These are phyloP conservation scores for Leucosporidium yakuticum DNA, from an alignment of 768 basidiomycete genomes.

Conservation along the genomic window DNA sequence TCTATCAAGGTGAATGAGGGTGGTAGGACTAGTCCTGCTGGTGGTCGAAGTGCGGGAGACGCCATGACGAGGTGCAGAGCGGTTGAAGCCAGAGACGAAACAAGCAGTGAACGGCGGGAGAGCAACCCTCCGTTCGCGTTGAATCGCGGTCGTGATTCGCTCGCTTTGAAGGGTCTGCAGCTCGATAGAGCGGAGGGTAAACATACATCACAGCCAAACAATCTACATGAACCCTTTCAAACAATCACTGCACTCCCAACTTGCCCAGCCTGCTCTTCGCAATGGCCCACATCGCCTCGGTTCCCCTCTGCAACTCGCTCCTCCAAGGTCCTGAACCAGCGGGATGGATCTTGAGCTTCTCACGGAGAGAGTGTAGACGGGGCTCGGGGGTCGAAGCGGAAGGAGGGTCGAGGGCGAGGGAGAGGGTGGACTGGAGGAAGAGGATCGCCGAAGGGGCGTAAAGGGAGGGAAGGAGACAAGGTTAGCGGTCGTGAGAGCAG, in stretches of 20 bases:
- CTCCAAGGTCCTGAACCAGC: constrained; percentile 38
- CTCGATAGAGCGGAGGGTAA: too few species aligned
- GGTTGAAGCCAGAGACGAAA: neutral
- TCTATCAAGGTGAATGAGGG: neutral
- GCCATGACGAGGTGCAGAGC: neutral
- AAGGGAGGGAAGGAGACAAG: too few species aligned
- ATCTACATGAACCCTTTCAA: too few species aligned
- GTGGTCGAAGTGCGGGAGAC: neutral
- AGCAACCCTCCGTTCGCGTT: neutral
- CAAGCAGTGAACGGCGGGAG: neutral
- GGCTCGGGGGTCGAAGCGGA: constrained; percentile 15
- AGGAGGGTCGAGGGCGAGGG: constrained; percentile 17
- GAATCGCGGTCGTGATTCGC: neutral
- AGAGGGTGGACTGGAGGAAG: constrained; percentile 16
- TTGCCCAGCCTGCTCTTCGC: constrained; percentile 30
- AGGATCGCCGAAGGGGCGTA: neutral
- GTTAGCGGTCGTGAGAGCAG: neutral
- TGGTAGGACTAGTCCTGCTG: neutral
- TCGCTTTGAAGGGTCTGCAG: too few species aligned
- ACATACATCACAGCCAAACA: too few species aligned
- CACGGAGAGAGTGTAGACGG: constrained; percentile 7
- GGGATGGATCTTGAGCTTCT: constrained; percentile 7
- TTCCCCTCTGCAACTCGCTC: constrained; percentile 40
- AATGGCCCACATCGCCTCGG: constrained; percentile 42
- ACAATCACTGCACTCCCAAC: neutral